Evolutionary conservation across 192 early-diverging fungal genomes (phyloP).

Genomic region (Paraglomus brasilianum): DNA sequence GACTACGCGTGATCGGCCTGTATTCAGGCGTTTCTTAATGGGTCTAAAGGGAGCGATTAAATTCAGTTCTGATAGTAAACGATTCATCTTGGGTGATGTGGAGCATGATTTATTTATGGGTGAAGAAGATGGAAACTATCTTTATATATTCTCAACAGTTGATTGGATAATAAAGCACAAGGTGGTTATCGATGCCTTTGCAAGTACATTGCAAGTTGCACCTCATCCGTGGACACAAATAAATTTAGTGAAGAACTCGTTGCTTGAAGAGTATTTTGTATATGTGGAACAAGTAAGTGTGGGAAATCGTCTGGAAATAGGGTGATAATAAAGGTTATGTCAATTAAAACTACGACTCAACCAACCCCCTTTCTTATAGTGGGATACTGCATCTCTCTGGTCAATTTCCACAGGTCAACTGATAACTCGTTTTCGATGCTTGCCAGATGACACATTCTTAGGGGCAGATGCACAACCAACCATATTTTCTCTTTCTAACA

Average conservation of each 20-base stretch:
- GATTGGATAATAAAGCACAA: conserved; percentile 6
- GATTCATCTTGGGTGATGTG: conserved; percentile 6
- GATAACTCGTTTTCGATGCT: conserved; percentile 10
- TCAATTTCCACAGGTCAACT: conserved; percentile 10
- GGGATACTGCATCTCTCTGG: conserved; percentile 13
- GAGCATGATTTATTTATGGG: background rate
- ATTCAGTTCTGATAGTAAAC: background rate
- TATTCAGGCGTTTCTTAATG: background rate
- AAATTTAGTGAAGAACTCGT: background rate
- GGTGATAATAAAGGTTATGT: too few species aligned
- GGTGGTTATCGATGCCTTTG: background rate
- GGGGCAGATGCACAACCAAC: conserved; percentile 14
- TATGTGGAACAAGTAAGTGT: conserved; percentile 10
- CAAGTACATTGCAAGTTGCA: conserved; percentile 1
- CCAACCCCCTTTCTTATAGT: background rate
- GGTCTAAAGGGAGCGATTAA: conserved; percentile 10
- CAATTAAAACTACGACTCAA: background rate
- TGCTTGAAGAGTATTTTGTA: conserved; percentile 7
- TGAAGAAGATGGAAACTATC: background rate
- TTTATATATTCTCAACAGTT: conserved; percentile 10
- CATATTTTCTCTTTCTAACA: conserved; percentile 4
- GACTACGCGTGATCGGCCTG: background rate
- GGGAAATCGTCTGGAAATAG: too few species aligned
- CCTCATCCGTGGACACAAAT: conserved; percentile 24
- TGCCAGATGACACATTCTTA: conserved; percentile 9